Conservation (phyloP, 148 eudicot species). For the Vaccinium myrtillus region DNA sequence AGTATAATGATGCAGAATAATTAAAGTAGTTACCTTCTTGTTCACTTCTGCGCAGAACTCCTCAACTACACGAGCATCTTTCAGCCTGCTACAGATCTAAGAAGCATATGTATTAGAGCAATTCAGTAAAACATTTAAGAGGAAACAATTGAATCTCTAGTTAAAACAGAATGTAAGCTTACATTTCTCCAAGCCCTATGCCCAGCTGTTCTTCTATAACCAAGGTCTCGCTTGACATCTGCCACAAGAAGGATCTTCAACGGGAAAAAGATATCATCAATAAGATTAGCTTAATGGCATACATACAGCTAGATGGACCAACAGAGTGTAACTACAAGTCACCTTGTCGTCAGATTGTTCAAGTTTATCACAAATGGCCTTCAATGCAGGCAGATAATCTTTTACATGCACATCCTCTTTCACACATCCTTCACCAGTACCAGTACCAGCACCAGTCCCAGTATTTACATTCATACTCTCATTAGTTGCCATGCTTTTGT, state of each 20-base stretch:
- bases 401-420: slow-evolving; percentile 70
- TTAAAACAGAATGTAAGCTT: slow-evolving; percentile 16
- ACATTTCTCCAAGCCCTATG: slow-evolving; percentile 97
- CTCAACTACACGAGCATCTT: slow-evolving; percentile 75
- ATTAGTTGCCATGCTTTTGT: slow-evolving; percentile 31
- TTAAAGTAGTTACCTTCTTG: slow-evolving; percentile 34
- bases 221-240: slow-evolving; percentile 84
- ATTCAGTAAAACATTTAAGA: not conserved
- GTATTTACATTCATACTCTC: slow-evolving; percentile 37
- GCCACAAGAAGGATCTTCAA: slow-evolving; percentile 81
- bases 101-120: slow-evolving; percentile 8
- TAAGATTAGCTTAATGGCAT: slow-evolving; percentile 8
- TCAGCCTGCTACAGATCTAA: slow-evolving; percentile 71
- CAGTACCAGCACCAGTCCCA: slow-evolving; percentile 35
- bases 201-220: slow-evolving; percentile 62
- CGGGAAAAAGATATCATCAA: slow-evolving; percentile 17
- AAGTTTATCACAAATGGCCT: slow-evolving; percentile 85
- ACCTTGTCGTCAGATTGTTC: slow-evolving; percentile 89
- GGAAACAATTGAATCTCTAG: not conserved
- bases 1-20: not conserved
- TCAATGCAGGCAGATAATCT: slow-evolving; percentile 73
- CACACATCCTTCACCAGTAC: slow-evolving; percentile 35
- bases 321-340: slow-evolving; percentile 15
- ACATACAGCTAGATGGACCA: not conserved
- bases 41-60: slow-evolving; percentile 62